Percentiles rank a stretch among this genome's conserved stretches.
Evolutionary conservation across 768 basidiomycete genomes (phyloP).

Genomic region (Lentinula edodes): DNA sequence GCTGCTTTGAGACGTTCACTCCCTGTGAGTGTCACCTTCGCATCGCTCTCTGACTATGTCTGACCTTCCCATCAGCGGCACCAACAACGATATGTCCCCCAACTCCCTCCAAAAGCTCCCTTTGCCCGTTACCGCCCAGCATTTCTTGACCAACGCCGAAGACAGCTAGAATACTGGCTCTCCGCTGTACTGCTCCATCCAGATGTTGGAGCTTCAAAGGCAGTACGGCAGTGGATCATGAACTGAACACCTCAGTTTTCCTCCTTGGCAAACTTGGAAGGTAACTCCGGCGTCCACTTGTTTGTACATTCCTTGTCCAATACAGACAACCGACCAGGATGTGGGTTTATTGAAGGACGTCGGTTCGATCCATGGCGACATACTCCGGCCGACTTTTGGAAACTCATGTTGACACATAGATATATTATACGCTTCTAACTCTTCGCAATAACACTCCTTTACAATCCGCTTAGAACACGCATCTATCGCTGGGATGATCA

Average conservation of each 20-base stretch:
- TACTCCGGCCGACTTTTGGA: too few relatives aligned
- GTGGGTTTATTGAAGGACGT: too few relatives aligned
- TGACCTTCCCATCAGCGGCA: constrained; percentile 27
- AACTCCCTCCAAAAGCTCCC: constrained; percentile 65
- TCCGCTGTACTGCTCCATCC: constrained; percentile 60
- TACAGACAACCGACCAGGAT: too few relatives aligned
- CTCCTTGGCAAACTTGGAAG: not conserved
- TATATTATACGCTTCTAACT: too few relatives aligned
- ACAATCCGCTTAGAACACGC: too few relatives aligned
- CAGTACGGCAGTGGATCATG: constrained; percentile 59
- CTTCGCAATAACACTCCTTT: not conserved
- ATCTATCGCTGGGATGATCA: too few relatives aligned
- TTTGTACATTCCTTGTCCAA: too few relatives aligned
- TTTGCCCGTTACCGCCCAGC: constrained; percentile 60
- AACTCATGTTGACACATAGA: too few relatives aligned
- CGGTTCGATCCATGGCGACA: too few relatives aligned
- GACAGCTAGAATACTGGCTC: constrained; percentile 62
- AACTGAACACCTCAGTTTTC: constrained; percentile 16
- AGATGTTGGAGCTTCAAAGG: constrained; percentile 58
- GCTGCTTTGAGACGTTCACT: constrained; percentile 41
- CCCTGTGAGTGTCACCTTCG: constrained; percentile 34
- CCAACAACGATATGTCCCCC: constrained; percentile 44
- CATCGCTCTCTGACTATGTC: not conserved
- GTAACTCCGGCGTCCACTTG: too few relatives aligned
- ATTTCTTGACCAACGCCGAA: constrained; percentile 60